phyloP scores from a whole-genome alignment of 1,284 basidiomycete genomes.

The Rhodofomes roseus region DNA sequence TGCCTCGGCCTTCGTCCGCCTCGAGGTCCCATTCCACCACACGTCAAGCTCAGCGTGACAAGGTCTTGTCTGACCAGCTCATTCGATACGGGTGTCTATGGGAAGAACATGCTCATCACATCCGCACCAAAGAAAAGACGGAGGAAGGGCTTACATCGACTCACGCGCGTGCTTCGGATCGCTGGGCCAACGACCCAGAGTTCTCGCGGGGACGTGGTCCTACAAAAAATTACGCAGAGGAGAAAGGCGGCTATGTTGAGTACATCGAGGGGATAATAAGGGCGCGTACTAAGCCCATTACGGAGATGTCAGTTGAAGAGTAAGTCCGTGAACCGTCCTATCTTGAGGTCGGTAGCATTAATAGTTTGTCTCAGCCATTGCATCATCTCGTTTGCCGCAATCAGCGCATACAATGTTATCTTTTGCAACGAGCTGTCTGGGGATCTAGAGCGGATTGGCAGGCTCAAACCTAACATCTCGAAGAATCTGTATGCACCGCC shows the following conservation, averaged over 20 bases:
- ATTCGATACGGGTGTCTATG: neutral
- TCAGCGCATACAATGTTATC: neutral
- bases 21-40: neutral
- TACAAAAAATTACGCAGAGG: neutral
- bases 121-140: neutral
- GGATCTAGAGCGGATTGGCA: neutral
- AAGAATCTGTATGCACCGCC: neutral
- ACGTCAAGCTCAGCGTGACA: neutral
- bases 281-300: neutral
- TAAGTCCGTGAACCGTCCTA: neutral
- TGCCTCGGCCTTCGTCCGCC: too few species aligned
- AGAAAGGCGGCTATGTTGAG: neutral
- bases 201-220: neutral
- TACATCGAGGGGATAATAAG: neutral
- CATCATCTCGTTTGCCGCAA: neutral
- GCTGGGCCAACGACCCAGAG: neutral
- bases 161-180: neutral
- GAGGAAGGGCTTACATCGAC: neutral
- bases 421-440: neutral
- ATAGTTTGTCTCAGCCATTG: neutral
- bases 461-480: neutral
- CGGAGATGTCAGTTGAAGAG: neutral
- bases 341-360: neutral
- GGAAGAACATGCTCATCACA: neutral
- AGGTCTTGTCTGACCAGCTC: neutral